Evolutionary conservation across 306 rosid species (phyloP).

Genomic region (Cicer arietinum): DNA sequence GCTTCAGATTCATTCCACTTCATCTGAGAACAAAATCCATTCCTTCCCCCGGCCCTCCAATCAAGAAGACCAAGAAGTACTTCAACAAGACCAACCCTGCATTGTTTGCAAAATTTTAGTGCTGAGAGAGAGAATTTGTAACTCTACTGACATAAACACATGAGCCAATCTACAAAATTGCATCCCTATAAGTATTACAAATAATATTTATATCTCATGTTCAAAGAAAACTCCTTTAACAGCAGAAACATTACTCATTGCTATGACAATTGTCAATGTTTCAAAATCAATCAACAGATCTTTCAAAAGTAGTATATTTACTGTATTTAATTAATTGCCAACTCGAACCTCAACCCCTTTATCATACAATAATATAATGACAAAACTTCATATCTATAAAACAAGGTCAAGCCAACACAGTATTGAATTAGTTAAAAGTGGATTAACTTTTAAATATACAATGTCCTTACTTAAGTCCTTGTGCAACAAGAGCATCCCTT

Average conservation of each 20-base stretch:
- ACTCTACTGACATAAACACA: slow-evolving; percentile 14
- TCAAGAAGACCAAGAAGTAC: slow-evolving; percentile 99
- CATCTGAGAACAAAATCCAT: slow-evolving; percentile 95
- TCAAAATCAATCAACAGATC: slow-evolving; percentile 18
- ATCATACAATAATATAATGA: slow-evolving; percentile 13
- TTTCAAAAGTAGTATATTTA: neutral
- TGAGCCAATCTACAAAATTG: slow-evolving; percentile 8
- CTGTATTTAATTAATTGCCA: neutral
- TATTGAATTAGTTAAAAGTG: slow-evolving; percentile 12
- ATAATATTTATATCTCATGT: slow-evolving; percentile 4
- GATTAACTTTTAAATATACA: neutral
- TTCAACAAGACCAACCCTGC: slow-evolving; percentile 96
- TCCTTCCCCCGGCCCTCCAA: slow-evolving; percentile 99
- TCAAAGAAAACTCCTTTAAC: slow-evolving; percentile 21
- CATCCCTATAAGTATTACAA: neutral
- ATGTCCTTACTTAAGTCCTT: slow-evolving; percentile 93
- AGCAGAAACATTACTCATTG: slow-evolving; percentile 15
- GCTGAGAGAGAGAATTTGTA: slow-evolving; percentile 25
- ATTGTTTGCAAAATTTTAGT: slow-evolving; percentile 48
- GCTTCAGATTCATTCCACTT: slow-evolving; percentile 99
- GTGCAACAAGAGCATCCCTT: slow-evolving; percentile 99
- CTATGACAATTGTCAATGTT: neutral
- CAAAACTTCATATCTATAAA: slow-evolving; percentile 17
- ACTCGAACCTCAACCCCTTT: slow-evolving; percentile 26
- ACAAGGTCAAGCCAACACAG: slow-evolving; percentile 11